Evolutionary conservation across 768 basidiomycete species (phyloP).

Genomic region (Termitomyces sp.): DNA sequence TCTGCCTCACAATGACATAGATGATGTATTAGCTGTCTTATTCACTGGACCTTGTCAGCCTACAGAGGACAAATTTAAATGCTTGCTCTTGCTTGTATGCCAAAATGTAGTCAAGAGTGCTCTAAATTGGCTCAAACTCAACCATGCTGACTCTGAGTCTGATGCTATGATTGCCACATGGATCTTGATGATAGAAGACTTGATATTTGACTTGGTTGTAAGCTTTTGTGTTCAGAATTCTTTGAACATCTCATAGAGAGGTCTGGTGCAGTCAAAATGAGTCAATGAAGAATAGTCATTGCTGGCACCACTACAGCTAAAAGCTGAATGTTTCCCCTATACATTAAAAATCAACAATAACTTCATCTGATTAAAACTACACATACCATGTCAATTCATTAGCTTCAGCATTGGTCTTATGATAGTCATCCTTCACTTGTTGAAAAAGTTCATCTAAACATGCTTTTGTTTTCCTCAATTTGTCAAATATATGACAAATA

Average conservation of each 20-base stretch:
- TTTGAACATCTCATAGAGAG: background rate
- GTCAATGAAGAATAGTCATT: background rate
- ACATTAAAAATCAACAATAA: background rate
- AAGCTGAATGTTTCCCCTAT: background rate
- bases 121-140: no score
- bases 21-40: background rate
- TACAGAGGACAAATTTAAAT: no score
- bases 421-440: no score
- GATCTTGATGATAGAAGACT: background rate
- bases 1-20: no score
- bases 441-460: background rate
- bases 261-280: no score
- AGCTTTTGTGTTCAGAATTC: background rate
- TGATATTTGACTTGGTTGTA: background rate
- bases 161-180: background rate
- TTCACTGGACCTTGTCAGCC: no score
- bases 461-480: background rate
- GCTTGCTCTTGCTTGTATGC: no score
- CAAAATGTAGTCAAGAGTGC: no score
- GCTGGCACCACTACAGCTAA: background rate
- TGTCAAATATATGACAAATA: background rate
- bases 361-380: no score
- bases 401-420: no score
- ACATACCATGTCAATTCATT: no score
- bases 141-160: background rate